phyloP scores from a whole-genome alignment of 2,329 filamentous ascomycete species.

The Diaporthe helianthi region DNA sequence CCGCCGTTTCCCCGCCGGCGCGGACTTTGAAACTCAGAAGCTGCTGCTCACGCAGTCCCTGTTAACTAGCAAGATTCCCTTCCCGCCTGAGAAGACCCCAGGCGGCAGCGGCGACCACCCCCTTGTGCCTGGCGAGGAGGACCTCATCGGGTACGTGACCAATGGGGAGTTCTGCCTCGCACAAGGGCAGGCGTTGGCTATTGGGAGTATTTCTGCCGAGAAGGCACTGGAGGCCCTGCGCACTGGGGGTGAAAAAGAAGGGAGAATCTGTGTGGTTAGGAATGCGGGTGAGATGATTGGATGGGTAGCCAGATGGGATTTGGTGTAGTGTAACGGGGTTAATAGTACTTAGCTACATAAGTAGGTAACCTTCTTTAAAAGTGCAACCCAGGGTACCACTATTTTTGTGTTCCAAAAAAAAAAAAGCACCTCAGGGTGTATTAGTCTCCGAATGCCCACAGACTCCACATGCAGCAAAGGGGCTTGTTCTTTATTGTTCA shows the following conservation, averaged over 20 bases:
- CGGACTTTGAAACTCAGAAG: slow-evolving; percentile 49
- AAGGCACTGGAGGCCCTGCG: slow-evolving; percentile 57
- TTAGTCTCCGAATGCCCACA: too few species aligned
- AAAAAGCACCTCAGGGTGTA: too few species aligned
- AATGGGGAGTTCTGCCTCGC: slow-evolving; percentile 83
- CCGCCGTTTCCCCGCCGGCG: slow-evolving; percentile 35
- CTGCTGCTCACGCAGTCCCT: slow-evolving; percentile 57
- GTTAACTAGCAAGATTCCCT: slow-evolving; percentile 47
- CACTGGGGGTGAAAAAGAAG: slow-evolving; percentile 48
- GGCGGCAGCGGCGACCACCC: slow-evolving; percentile 62
- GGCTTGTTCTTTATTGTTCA: not conserved
- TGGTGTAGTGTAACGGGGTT: slow-evolving; percentile 50
- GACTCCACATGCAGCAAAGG: not conserved
- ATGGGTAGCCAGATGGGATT: slow-evolving; percentile 80
- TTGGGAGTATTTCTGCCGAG: slow-evolving; percentile 72
- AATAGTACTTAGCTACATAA: too few species aligned
- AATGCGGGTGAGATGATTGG: slow-evolving; percentile 81
- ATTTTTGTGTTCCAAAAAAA: not conserved
- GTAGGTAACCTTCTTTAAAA: not conserved
- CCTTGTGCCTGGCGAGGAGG: slow-evolving; percentile 72
- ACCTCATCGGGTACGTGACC: slow-evolving; percentile 90
- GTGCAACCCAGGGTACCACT: not conserved
- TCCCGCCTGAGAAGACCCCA: slow-evolving; percentile 46
- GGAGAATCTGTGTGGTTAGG: slow-evolving; percentile 76
- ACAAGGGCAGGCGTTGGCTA: slow-evolving; percentile 75